Evolutionary conservation across 345 rosid species (phyloP).

Genomic region (Eucalyptus cloeziana): DNA sequence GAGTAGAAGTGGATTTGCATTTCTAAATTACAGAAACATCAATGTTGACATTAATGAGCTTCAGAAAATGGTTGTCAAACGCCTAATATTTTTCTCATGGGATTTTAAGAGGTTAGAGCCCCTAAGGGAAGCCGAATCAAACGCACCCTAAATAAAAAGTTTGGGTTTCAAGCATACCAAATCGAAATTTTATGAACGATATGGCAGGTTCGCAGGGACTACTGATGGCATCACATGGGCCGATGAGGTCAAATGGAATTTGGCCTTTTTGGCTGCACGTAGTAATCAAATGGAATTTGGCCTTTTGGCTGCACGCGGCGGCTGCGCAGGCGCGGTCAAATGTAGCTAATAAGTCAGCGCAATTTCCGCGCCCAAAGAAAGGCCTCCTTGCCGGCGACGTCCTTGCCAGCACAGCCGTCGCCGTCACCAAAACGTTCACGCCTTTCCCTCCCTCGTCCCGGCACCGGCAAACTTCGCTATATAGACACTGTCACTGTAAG

Average conservation of each 20-base stretch:
- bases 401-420: not conserved
- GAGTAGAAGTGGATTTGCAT: too few species aligned
- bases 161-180: not conserved
- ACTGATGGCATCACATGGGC: not conserved
- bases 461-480: not conserved
- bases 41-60: too few species aligned
- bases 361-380: not conserved
- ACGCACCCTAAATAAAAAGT: not conserved
- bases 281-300: not conserved
- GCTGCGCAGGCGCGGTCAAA: not conserved
- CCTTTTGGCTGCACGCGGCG: not conserved
- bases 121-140: too few species aligned
- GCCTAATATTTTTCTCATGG: too few species aligned
- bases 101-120: too few species aligned
- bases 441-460: not conserved
- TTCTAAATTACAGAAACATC: too few species aligned
- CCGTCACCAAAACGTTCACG: not conserved
- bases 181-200: rapidly evolving
- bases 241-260: too few species aligned
- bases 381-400: not conserved
- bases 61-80: too few species aligned
- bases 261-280: too few species aligned
- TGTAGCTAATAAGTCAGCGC: not conserved
- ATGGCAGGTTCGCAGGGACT: not conserved
- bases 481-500: not conserved